Base-by-base conservation (phyloP, 345 rosid species). In the Aquilaria sinensis region DNA sequence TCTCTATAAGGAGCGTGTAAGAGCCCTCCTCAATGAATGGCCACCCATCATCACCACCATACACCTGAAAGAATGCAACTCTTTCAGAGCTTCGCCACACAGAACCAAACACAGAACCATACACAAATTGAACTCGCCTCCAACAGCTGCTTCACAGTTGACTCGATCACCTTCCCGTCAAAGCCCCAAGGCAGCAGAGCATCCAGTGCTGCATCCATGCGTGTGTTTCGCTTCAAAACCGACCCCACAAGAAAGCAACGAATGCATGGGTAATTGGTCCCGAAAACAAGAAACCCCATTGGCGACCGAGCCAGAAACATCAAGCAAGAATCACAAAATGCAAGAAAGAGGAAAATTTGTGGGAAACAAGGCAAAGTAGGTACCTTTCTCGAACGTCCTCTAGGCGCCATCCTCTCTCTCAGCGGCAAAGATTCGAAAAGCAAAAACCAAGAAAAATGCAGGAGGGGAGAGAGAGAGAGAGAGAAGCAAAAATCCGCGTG, bases 161-260 rank as follows among this genome's bases (percentile, higher is more conserved):
- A 34, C 31, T n/a, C 13, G 10, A 71, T 58, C 12, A 78, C 0
- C 31, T 31, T 8, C 0, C 67, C 13, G 1, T 65, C 31, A 52
- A 81, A 84, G 12, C 84, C 84, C 23, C 43, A 66, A 12, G 51
- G 48, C 12, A 12, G 49, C 86, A 79, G 77, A 14, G 80, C 79
- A 48, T 81, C 84, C 13, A 79, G 55, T 16, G 86, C 81, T 0
- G 89, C 89, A 53, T 67, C 82, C 72, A 64, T 72, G 11, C 84
- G 72, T 31, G 63, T 64, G 32, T 59, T 62, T 68, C 43, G 47
- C 75, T 66, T 70, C 55, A 65, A 15, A 34, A 54, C 9, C 33
- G 9, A 2, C 2, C 12, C 16, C 7, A n/a, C 54, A 29, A 14
- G 1, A 47, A 51, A 37, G 31, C 10, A 31, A 37, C 23, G 13